phyloP scores from a whole-genome alignment of 2,329 filamentous ascomycete genomes.

The Colletotrichum tabaci region DNA sequence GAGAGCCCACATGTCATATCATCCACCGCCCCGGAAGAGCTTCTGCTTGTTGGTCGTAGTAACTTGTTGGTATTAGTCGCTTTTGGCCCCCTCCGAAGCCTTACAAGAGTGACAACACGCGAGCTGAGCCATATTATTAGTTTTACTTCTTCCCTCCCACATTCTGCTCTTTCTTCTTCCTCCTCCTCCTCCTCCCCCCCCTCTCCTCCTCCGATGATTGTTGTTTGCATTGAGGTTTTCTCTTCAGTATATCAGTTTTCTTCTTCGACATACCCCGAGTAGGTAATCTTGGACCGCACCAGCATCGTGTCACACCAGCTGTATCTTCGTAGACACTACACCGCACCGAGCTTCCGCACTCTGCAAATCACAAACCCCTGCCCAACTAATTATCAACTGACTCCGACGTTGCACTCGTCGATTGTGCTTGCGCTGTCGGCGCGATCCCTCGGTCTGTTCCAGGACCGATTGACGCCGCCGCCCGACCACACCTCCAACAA shows the following conservation, averaged over 20 bases:
- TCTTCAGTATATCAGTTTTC: neutral
- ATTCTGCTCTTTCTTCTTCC: neutral
- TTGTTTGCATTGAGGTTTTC: neutral
- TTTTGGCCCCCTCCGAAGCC: slow-evolving; percentile 5
- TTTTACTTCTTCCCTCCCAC: slow-evolving; percentile 15
- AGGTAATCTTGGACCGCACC: neutral
- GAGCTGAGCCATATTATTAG: slow-evolving; percentile 24
- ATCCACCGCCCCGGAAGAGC: neutral
- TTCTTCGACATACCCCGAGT: neutral
- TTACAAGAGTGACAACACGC: slow-evolving; percentile 18
- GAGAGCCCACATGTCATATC: slow-evolving; percentile 2
- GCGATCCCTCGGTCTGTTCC: neutral
- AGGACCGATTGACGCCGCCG: neutral
- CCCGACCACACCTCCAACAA: neutral
- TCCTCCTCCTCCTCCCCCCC: neutral
- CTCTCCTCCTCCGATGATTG: slow-evolving; percentile 7
- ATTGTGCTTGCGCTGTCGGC: neutral
- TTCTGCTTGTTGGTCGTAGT: neutral
- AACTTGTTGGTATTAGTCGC: slow-evolving; percentile 16
- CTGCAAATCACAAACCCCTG: neutral
- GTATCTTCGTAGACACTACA: neutral
- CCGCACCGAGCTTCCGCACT: neutral
- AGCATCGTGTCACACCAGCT: neutral
- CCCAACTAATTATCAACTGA: neutral
- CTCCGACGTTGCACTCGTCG: neutral